phyloP scores from a whole-genome alignment of 495 filamentous ascomycete species.

The Podospora comata region DNA sequence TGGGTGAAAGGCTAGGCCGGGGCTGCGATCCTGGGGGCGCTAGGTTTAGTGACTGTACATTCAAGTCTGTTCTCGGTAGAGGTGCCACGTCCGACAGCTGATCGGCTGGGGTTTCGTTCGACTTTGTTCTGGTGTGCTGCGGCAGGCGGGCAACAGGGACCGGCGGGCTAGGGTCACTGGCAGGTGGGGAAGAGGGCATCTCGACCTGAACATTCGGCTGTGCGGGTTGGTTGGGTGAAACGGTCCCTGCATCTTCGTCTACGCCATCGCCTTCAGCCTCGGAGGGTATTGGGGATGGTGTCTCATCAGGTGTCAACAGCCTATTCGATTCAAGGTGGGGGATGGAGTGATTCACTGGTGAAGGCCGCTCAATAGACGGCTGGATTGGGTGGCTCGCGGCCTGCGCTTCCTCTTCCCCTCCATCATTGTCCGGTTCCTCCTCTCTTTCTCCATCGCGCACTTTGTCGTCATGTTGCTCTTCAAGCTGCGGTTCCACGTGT shows the following conservation, averaged over 20 bases:
- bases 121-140: slow-evolving; percentile 26
- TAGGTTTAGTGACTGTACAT: slow-evolving; percentile 17
- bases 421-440: background rate
- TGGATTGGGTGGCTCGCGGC: slow-evolving; percentile 25
- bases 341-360: slow-evolving; percentile 36
- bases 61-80: slow-evolving; percentile 13
- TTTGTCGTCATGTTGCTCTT: background rate
- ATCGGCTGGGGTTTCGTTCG: slow-evolving; percentile 34
- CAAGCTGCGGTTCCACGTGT: slow-evolving; percentile 12
- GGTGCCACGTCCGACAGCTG: slow-evolving; percentile 21
- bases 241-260: background rate
- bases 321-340: slow-evolving; percentile 40
- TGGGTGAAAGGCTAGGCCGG: slow-evolving; percentile 49
- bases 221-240: slow-evolving; percentile 1
- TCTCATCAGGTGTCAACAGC: slow-evolving; percentile 54
- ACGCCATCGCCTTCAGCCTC: slow-evolving; percentile 17
- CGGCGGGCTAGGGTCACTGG: slow-evolving; percentile 10
- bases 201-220: slow-evolving; percentile 17
- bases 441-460: background rate
- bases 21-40: slow-evolving; percentile 25
- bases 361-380: slow-evolving; percentile 38
- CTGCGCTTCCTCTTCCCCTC: slow-evolving; percentile 10
- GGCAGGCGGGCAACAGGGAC: slow-evolving; percentile 1
- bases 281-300: slow-evolving; percentile 47
- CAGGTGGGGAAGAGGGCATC: slow-evolving; percentile 36